Evolutionary conservation across 2,329 filamentous ascomycete species (phyloP), one percentile per base, ranked within the genome.

Genomic region (Botrytis squamosa): DNA sequence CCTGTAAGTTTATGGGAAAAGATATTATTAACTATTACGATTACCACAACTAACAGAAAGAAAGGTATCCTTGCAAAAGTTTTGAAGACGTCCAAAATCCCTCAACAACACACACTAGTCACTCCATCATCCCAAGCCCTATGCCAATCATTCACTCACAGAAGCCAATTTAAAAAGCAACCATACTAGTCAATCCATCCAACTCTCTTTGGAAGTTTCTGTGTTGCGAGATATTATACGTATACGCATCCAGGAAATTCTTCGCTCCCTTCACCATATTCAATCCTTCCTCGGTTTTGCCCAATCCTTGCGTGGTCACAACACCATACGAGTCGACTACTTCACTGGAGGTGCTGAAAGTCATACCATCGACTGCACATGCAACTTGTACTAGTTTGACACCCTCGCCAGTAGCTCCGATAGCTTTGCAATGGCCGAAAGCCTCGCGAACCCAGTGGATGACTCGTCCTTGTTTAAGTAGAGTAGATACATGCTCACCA

Each of bases 341-440:
- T 29, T 86, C 83, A 1, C 81, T 81, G 9, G 55, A 71, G 10
- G 57, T 75, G 12, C 67, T 71, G 77, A 88, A 86, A 8, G 83
- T 74, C 77, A 89, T 82, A 7, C 84, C 85, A 0, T 85, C 83
- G 8, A 86, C 80, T 44, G 82, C 82, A 78, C 72, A 84, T 2
- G 82, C 82, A 44, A 85, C 82, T 68, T 85, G 82, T 42, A 95
- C 85, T 59, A 95, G 84, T 4, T 88, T 84, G 0, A 93, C 88
- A 0, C 86, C 93, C 80, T 94, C 92, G 0, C 92, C 93, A 0
- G 91, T 92, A 0, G 91, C 93, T 2, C 89, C 93, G 38, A 96
- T 92, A 2, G 92, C 85, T 85, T 96, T 96, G 69, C 94, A 85
- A 76, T 96, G 93, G 0, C 92, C 93, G 77, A 95, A 96, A 0